phyloP scores from a whole-genome alignment of 352 stramenopile species.

The Halophytophthora polymorphica region DNA sequence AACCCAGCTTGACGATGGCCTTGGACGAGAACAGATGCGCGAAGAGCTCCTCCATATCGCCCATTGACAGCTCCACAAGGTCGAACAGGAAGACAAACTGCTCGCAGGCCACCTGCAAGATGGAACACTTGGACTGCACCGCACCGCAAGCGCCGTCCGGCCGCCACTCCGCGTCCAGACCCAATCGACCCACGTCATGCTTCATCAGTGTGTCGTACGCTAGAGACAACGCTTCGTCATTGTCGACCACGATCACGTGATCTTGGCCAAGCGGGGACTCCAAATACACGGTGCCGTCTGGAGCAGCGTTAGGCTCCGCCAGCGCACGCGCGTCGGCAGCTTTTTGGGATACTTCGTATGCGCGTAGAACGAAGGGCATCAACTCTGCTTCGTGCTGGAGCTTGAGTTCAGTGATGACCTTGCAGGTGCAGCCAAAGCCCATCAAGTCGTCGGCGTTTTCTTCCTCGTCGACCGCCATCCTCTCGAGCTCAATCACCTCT shows the following conservation, averaged over 20 bases:
- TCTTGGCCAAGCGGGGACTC: conserved; percentile 43
- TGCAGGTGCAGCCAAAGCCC: conserved; percentile 33
- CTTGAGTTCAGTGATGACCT: conserved; percentile 59
- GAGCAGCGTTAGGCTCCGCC: conserved; percentile 11
- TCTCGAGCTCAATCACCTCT: conserved; percentile 68
- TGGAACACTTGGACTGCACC: conserved; percentile 57
- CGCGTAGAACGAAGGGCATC: conserved; percentile 50
- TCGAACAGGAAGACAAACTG: conserved; percentile 71
- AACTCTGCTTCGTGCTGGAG: conserved; percentile 68
- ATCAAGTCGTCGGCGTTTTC: conserved; percentile 22
- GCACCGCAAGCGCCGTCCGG: conserved; percentile 36
- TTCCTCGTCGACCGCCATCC: conserved; percentile 21
- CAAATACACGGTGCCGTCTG: conserved; percentile 34
- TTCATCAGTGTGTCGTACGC: conserved; percentile 51
- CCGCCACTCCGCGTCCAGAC: conserved; percentile 72
- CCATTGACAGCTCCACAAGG: conserved; percentile 43
- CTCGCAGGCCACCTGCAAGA: conserved; percentile 68
- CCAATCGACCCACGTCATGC: conserved; percentile 33
- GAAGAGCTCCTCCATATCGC: conserved; percentile 69
- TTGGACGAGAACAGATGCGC: conserved; percentile 52
- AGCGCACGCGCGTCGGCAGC: conserved; percentile 26
- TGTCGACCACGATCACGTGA: conserved; percentile 56
- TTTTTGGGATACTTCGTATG: conserved; percentile 23
- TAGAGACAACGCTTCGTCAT: conserved; percentile 42
- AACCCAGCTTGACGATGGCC: conserved; percentile 57